These are phyloP conservation scores for Canavalia ensiformis DNA, from an alignment of 306 rosid genomes.

Conservation along the genomic window DNA sequence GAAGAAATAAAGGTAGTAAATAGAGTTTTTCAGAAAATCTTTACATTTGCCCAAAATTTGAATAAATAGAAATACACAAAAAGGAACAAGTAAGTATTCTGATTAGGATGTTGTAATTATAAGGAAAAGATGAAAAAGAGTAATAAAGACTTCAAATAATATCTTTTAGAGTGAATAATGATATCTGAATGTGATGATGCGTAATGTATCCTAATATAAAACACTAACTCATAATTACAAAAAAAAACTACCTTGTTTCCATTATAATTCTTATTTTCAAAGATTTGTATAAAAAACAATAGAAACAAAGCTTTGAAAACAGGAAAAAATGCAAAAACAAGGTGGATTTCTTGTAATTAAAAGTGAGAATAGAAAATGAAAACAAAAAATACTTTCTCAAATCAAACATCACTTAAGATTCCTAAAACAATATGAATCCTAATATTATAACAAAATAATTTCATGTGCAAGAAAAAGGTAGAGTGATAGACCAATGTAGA, in stretches of 20 bases:
- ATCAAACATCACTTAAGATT: neutral
- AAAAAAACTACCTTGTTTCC: too few species aligned
- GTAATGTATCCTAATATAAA: neutral
- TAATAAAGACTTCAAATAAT: neutral
- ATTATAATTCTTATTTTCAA: too few species aligned
- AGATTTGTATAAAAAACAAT: too few species aligned
- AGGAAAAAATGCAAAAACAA: too few species aligned
- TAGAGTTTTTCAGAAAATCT: neutral
- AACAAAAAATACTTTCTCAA: too few species aligned
- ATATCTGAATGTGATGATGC: conserved; percentile 22
- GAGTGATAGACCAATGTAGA: neutral
- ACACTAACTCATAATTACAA: neutral
- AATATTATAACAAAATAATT: conserved; percentile 20
- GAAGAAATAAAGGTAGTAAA: conserved; percentile 30
- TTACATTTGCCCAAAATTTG: conserved; percentile 27
- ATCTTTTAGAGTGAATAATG: neutral
- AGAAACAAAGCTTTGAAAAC: too few species aligned
- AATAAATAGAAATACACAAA: conserved; percentile 13
- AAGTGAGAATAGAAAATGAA: too few species aligned
- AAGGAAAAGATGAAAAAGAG: neutral
- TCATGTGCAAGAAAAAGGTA: conserved; percentile 9
- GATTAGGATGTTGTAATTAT: neutral
- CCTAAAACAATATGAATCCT: conserved; percentile 10
- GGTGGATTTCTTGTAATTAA: too few species aligned
- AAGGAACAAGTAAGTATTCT: conserved; percentile 1